phyloP scores from a whole-genome alignment of 768 basidiomycete species.

The Mycena galopus region DNA sequence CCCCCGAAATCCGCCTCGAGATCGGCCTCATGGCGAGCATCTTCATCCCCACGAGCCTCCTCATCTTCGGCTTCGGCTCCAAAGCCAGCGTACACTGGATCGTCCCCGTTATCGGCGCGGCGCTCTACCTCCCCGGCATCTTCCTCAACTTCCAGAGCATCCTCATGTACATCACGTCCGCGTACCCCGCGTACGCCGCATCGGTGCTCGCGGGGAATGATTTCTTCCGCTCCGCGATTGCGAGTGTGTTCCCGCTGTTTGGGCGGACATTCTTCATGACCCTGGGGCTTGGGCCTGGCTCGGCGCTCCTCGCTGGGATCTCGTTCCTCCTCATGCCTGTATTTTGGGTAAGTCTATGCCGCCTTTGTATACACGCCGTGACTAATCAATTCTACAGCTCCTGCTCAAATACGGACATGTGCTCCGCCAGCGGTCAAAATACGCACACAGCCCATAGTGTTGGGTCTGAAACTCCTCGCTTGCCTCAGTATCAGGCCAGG shows the following conservation, averaged over 20 bases:
- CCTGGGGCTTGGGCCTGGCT: slow-evolving; percentile 42
- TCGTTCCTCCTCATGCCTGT: slow-evolving; percentile 42
- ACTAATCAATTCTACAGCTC: neutral
- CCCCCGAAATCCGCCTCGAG: slow-evolving; percentile 49
- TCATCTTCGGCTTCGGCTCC: slow-evolving; percentile 22
- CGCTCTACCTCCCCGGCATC: slow-evolving; percentile 40
- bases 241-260: slow-evolving; percentile 41
- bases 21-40: slow-evolving; percentile 41
- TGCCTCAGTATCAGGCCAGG: no score
- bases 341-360: slow-evolving; percentile 32
- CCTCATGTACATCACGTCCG: slow-evolving; percentile 47
- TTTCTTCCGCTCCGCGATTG: slow-evolving; percentile 47
- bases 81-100: slow-evolving; percentile 17
- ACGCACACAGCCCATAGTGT: neutral
- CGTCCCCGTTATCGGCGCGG: slow-evolving; percentile 27
- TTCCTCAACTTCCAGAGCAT: slow-evolving; percentile 45
- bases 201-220: slow-evolving; percentile 47
- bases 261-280: slow-evolving; percentile 39
- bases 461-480: neutral
- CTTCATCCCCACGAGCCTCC: slow-evolving; percentile 22
- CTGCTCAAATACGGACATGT: slow-evolving; percentile 11
- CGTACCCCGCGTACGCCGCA: slow-evolving; percentile 46
- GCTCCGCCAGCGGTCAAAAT: neutral
- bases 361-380: neutral
- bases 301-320: slow-evolving; percentile 43